Base-by-base conservation (phyloP, 139 green algal genomes). In the Chlamydomonas asymmetrica region DNA sequence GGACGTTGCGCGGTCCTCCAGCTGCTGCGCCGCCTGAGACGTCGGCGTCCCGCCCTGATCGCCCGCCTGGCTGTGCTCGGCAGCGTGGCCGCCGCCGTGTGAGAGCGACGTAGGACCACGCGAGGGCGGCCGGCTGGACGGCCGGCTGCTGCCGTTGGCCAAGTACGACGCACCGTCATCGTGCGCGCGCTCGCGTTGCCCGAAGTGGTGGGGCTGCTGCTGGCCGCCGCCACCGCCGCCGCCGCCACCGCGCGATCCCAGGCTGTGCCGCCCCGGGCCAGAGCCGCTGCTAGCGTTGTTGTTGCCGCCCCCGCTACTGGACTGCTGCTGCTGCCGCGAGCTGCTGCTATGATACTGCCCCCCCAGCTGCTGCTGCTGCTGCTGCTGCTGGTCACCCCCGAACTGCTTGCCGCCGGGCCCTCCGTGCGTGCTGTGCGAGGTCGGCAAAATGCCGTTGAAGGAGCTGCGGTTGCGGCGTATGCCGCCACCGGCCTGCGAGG, bases 1-100 rank as follows among this genome's bases (percentile, higher is more conserved):
- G 43, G 59, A 77, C 20, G 60, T 62, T 32, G 59, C 71, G 59
- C 59, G 71, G 27, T 77, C 71, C 41, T 57, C 59, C 71, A 68
- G 49, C 34, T 57, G 43, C 41, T 61, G 34, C 40, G 71, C 40
- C 10, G 68, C 71, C 3, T 57, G 57, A 5, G 70, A 41, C 32
- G 41, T 31, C 41, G 41, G 56, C 31, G 43, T 41, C 16, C 31
- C 43, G 29, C 43, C 65, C 22, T 16, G 13, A 16, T 52, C 13
- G 18, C 45, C 13, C 18, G 45, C 13, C 13, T 52, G 45, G 13
- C 45, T 16, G 45, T 13, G 13, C 13, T 50, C 32, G 23, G 23
- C 10, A 5, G 35, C 49, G 49, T 35, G 25, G 54, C 54, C 57
- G 38, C 71, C 71, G 41, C 41, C n/a, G 8, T 5, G 8, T 16